Evolutionary conservation across 176 grass and related monocot genomes (phyloP).

Genomic region (Hordeum marinum): DNA sequence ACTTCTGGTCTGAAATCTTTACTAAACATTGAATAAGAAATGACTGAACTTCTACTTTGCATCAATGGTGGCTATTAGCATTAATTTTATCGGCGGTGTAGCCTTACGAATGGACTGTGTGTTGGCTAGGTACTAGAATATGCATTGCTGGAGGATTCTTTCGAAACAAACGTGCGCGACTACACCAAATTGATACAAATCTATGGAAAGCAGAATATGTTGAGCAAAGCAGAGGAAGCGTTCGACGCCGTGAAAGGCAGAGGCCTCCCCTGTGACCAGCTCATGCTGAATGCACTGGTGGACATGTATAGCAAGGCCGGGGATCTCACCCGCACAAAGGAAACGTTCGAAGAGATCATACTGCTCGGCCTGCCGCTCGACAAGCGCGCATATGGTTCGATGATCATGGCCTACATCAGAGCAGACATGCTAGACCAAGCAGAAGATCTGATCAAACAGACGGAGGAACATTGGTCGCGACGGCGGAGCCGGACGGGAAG

Average conservation of each 20-base stretch:
- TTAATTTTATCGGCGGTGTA: no score
- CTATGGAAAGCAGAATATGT: slow-evolving; percentile 63
- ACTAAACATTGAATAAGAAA: no score
- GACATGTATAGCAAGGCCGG: slow-evolving; percentile 8
- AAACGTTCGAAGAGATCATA: slow-evolving; percentile 61
- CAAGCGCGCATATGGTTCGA: slow-evolving; percentile 71
- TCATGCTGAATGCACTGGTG: not conserved
- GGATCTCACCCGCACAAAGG: not conserved
- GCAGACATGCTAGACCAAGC: slow-evolving; percentile 58
- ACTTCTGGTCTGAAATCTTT: no score
- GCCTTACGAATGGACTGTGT: no score
- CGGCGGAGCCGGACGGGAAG: no score
- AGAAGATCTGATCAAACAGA: slow-evolving; percentile 57
- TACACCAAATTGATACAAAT: slow-evolving; percentile 79
- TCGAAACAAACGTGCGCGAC: no score
- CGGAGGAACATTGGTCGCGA: no score
- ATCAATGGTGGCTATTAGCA: no score
- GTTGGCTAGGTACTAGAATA: no score
- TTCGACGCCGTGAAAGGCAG: slow-evolving; percentile 59
- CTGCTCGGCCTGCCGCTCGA: slow-evolving; percentile 57
- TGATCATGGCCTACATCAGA: slow-evolving; percentile 90
- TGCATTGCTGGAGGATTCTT: no score
- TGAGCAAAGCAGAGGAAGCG: slow-evolving; percentile 64
- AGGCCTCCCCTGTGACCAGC: no score
- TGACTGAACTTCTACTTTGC: no score